Conservation (phyloP, 2,329 filamentous ascomycete species). For the Penicillium oxalicum region DNA sequence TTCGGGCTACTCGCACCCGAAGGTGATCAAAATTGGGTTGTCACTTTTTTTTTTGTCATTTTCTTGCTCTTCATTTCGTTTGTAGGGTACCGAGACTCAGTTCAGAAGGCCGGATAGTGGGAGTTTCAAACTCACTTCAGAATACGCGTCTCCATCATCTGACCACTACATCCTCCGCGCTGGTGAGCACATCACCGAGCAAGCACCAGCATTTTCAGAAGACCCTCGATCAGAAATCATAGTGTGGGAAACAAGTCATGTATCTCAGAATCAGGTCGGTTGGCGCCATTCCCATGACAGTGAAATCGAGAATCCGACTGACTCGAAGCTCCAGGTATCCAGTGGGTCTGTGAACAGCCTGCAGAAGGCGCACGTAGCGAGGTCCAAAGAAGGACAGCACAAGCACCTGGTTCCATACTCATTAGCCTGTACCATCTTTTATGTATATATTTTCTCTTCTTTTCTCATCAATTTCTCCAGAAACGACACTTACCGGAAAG, state of each 20-base stretch:
- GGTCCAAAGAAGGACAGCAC: slow-evolving; percentile 1
- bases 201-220: too few species aligned
- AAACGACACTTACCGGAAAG: not conserved
- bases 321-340: not conserved
- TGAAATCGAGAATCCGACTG: not conserved
- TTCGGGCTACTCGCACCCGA: too few species aligned
- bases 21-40: too few species aligned
- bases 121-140: too few species aligned
- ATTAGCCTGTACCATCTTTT: not conserved
- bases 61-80: too few species aligned
- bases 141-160: too few species aligned
- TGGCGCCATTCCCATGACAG: not conserved
- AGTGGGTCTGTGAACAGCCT: not conserved
- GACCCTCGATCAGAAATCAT: not conserved
- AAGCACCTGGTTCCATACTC: not conserved
- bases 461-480: too few species aligned
- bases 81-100: too few species aligned
- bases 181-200: too few species aligned
- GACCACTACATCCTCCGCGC: too few species aligned
- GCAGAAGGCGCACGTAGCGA: not conserved
- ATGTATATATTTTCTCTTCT: not conserved
- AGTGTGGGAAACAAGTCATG: not conserved
- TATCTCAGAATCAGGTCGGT: not conserved
- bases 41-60: too few species aligned
- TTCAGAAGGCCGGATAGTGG: too few species aligned